Base-by-base conservation (phyloP, 1,139 yeast species). In the Geotrichum reessii region DNA sequence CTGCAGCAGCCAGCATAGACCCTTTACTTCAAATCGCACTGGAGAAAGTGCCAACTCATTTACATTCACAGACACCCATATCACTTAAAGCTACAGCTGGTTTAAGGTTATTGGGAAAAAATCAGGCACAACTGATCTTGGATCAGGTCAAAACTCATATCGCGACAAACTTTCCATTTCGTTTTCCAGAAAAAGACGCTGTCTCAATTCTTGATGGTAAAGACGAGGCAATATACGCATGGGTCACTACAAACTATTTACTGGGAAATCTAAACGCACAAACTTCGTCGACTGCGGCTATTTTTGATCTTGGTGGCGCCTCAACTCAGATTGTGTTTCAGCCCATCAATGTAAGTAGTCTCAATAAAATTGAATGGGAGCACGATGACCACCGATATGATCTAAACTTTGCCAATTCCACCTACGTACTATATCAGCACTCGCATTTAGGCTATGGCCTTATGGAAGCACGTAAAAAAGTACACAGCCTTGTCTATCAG, bases 51-150 rank as follows among this genome's bases (percentile, higher is more conserved):
- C 99, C 99, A 33, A 78, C 80, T 63, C 81, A 80, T 50, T 77
- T 81, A 68, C 92, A 84, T 67, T 73, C 78, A 0, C 91, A 97
- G 75, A 85, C 98, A 1, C 99, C 98, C 1, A 81, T 93, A 50
- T 93, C 97, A 0, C 97, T 93, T 56, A 92, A 92, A 76, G 99
- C 99, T 55, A 93, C 99, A 55, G 99, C 99, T 24, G 99, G 99
- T 31, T 81, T 93, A 69, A 83, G 99, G 74, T 73, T 87, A 64
- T 78, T 93, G 57, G 99, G 99, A 58, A 82, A 82, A 56, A 86
- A 80, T 55, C 87, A 87, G 71, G 50, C 52, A n/a, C 17, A 44
- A n/a, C 40, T 6, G 11, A 57, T 57, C n/a, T 17, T 59, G 19
- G 49, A 49, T 1, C 53, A 49, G 12, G 52, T 59, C 14, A 62